These are phyloP conservation scores for Mimosa pudica DNA, from an alignment of 306 rosid genomes.

Conservation along the genomic window DNA sequence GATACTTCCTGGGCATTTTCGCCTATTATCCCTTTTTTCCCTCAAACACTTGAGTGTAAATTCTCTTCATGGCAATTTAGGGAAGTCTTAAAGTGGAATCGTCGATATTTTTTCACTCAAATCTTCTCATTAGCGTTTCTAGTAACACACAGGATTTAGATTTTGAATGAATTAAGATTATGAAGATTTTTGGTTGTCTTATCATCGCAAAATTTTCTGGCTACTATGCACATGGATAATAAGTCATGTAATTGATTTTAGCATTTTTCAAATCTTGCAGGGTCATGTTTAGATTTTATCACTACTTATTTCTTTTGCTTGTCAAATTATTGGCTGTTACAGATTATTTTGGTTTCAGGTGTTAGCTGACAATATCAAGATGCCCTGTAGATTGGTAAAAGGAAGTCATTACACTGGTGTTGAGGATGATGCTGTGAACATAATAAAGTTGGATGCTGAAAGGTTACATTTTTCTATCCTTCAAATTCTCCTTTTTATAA, in stretches of 20 bases:
- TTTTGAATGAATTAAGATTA: neutral
- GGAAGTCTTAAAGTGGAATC: neutral
- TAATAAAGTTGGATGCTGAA: slow-evolving; percentile 90
- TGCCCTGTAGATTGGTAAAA: slow-evolving; percentile 96
- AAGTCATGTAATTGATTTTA: neutral
- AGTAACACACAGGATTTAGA: neutral
- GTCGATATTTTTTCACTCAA: neutral
- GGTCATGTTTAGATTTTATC: slow-evolving; percentile 14
- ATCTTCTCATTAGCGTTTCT: neutral
- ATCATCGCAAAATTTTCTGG: slow-evolving; percentile 8
- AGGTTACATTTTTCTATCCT: slow-evolving; percentile 53
- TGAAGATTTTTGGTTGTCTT: neutral
- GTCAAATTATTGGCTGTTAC: slow-evolving; percentile 24
- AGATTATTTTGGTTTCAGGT: slow-evolving; percentile 55
- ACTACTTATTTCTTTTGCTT: slow-evolving; percentile 19
- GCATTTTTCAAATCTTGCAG: neutral
- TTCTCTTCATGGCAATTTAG: slow-evolving; percentile 1
- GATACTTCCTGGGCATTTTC: too few species aligned
- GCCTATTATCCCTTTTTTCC: neutral
- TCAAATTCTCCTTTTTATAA: slow-evolving; percentile 19
- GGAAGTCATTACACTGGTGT: slow-evolving; percentile 97
- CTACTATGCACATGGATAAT: slow-evolving; percentile 3
- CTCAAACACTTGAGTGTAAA: neutral
- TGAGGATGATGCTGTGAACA: slow-evolving; percentile 94
- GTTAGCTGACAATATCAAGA: slow-evolving; percentile 88